A percentile compares a stretch with the other conserved stretches of the same genome.
These are phyloP conservation scores for Lophiotrema nucula DNA, from an alignment of 495 filamentous ascomycete genomes.

Conservation along the genomic window DNA sequence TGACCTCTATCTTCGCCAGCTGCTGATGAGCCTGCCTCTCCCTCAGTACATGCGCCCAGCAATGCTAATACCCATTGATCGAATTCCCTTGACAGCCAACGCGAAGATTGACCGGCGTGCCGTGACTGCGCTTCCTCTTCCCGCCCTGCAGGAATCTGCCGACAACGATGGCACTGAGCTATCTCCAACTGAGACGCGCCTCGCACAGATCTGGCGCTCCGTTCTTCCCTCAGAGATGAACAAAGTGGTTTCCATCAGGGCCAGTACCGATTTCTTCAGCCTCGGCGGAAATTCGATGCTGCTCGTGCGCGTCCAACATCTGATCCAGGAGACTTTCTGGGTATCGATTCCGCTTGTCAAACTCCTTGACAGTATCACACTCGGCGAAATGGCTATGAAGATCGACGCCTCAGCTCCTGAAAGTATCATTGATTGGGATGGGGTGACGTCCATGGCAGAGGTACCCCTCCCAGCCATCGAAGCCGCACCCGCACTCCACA, in stretches of 20 bases:
- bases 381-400: not conserved
- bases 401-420: not conserved
- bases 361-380: not conserved
- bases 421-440: not conserved
- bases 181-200: not conserved
- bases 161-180: no score
- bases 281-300: not conserved
- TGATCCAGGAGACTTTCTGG: not conserved
- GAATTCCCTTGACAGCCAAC: not conserved
- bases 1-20: not conserved
- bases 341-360: not conserved
- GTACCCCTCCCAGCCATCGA: not conserved
- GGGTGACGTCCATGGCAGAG: not conserved
- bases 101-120: not conserved
- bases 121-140: not conserved
- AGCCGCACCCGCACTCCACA: not conserved
- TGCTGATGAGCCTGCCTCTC: not conserved
- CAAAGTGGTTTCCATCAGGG: no score
- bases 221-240: not conserved
- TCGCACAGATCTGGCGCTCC: not conserved
- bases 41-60: not conserved
- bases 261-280: not conserved
- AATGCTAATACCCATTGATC: not conserved
- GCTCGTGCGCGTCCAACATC: not conserved
- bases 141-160: no score